Evolutionary conservation across 345 rosid species (phyloP), one percentile per base, ranked within the genome.

Genomic region (Lumnitzera racemosa): DNA sequence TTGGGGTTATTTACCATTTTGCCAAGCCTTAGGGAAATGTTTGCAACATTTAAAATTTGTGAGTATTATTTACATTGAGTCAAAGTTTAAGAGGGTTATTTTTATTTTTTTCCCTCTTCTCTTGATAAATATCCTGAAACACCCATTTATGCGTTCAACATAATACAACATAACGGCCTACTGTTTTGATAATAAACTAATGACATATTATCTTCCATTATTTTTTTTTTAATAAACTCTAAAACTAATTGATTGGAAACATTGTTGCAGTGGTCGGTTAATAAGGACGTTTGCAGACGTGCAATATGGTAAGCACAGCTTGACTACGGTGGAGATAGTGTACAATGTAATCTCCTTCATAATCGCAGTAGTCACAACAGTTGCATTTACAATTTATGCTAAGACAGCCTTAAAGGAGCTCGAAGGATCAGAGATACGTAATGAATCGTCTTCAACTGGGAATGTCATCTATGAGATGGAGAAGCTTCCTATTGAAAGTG

Each of bases 221-320:
- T 20, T 20, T 20, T 25, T 55, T 25, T 41, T 36, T 24, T 41
- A 66, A 50, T 57, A 24, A 20, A 51, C 47, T 46, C 11, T 68
- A 24, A 11, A 15, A 65, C 49, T 55, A 36, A 36, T 36, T 4
- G 7, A 36, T 5, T 36, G 43, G 10, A 8, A 27, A 16, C 20
- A 56, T 65, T 46, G 51, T 16, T 83, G 87, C 88, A 89, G 96
- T 43, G 98, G 96, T 17, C 74, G 90, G 31, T 64, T 88, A 57
- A 80, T 88, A 56, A 83, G 91, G 72, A 88, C 90, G 31, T 67
- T 78, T 0, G 86, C 91, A 3, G 86, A 85, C 66, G 92, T 89
- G 48, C 49, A 84, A 47, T 86, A 86, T 1, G 83, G 88, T 62
- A 80, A 86, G 63, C 78, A 74, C 68, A 81, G 72, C 29, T 20